Conservation (phyloP, 805 yeast genomes). For the Wickerhamomyces canadensis region DNA sequence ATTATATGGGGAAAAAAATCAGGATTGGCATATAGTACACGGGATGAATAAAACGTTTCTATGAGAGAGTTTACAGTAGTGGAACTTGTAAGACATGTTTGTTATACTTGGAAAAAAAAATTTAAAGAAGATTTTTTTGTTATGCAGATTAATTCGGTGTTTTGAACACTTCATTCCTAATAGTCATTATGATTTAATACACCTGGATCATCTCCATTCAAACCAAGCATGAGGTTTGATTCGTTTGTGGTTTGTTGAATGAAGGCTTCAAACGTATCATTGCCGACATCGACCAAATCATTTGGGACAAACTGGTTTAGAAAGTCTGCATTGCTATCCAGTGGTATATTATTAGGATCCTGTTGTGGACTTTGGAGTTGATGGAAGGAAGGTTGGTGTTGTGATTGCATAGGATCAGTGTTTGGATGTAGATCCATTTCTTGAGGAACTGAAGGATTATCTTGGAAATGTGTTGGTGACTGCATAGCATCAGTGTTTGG, state of each 20-base stretch:
- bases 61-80: no score
- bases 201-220: background rate
- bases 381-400: background rate
- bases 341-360: background rate
- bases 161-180: background rate
- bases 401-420: no score
- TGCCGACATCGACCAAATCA: background rate
- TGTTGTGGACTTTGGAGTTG: background rate
- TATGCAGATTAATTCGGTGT: no score
- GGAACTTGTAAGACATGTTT: no score
- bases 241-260: background rate
- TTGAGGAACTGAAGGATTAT: background rate
- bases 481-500: no score
- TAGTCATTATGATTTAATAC: background rate
- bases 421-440: background rate
- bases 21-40: no score
- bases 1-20: no score
- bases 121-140: no score
- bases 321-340: background rate
- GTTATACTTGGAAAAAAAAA: no score
- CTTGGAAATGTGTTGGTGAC: constrained; percentile 4
- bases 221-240: background rate
- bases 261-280: background rate
- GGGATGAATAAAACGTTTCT: no score
- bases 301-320: background rate